phyloP scores from a whole-genome alignment of 805 yeast species.

The Sugiyamaella lignohabitans region DNA sequence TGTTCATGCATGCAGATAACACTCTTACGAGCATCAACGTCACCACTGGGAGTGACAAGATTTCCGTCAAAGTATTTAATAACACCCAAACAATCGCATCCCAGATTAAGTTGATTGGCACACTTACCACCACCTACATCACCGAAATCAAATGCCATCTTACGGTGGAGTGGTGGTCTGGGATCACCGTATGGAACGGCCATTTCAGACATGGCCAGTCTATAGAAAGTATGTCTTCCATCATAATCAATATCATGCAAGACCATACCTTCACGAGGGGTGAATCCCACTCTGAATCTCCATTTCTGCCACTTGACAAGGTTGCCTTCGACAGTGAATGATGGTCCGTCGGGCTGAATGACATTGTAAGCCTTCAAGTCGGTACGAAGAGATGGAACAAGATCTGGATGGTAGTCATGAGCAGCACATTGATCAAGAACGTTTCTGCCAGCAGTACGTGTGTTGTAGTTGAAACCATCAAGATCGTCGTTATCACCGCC shows the following conservation, averaged over 20 bases:
- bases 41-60: conserved; percentile 54
- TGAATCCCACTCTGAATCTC: conserved; percentile 67
- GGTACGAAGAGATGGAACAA: conserved; percentile 33
- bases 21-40: conserved; percentile 55
- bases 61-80: conserved; percentile 67
- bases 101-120: conserved; percentile 64
- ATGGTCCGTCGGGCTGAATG: conserved; percentile 84
- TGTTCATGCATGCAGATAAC: conserved; percentile 81
- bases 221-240: conserved; percentile 69
- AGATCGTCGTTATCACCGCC: conserved; percentile 61
- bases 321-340: conserved; percentile 49
- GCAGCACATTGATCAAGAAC: conserved; percentile 34
- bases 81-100: conserved; percentile 81
- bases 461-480: conserved; percentile 35
- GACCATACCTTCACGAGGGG: conserved; percentile 75
- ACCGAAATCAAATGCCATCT: conserved; percentile 82
- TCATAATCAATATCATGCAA: conserved; percentile 66
- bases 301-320: conserved; percentile 77
- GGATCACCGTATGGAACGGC: conserved; percentile 87
- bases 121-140: conserved; percentile 77
- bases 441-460: conserved; percentile 53
- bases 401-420: conserved; percentile 37
- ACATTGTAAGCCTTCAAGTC: conserved; percentile 65
- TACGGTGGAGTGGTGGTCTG: conserved; percentile 76
- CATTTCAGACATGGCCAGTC: conserved; percentile 74